phyloP scores from a whole-genome alignment of 371 early-diverging fungal genomes.

The Mucor plumbeus region DNA sequence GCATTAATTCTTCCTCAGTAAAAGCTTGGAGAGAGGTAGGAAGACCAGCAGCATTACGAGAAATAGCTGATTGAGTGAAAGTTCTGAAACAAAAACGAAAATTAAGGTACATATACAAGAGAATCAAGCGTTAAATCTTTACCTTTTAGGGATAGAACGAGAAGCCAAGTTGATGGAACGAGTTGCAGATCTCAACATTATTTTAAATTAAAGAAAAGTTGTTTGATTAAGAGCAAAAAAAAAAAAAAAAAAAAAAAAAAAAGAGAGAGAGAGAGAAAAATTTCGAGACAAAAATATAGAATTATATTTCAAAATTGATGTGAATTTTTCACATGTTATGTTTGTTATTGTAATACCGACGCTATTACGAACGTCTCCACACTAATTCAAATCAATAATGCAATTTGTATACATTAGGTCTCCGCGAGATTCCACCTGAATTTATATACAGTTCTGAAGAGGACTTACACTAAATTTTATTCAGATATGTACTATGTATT shows the following conservation, averaged over 20 bases:
- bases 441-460: background rate
- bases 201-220: background rate
- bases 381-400: background rate
- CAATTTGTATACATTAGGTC: conserved; percentile 2
- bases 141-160: conserved; percentile 33
- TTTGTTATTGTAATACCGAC: background rate
- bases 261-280: no score
- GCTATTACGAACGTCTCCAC: background rate
- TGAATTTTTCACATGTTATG: conserved; percentile 6
- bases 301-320: background rate
- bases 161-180: conserved; percentile 25
- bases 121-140: background rate
- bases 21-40: conserved; percentile 53
- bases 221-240: background rate
- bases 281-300: background rate
- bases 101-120: background rate
- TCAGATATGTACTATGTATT: no score
- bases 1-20: conserved; percentile 81
- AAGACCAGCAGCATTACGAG: conserved; percentile 35
- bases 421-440: background rate
- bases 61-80: conserved; percentile 53
- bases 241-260: background rate
- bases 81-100: conserved; percentile 28
- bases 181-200: conserved; percentile 29
- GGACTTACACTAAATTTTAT: no score